Percentiles rank a stretch among this genome's conserved stretches.
phyloP scores from a whole-genome alignment of 2,329 filamentous ascomycete species.

The Sarocladium oryzae region DNA sequence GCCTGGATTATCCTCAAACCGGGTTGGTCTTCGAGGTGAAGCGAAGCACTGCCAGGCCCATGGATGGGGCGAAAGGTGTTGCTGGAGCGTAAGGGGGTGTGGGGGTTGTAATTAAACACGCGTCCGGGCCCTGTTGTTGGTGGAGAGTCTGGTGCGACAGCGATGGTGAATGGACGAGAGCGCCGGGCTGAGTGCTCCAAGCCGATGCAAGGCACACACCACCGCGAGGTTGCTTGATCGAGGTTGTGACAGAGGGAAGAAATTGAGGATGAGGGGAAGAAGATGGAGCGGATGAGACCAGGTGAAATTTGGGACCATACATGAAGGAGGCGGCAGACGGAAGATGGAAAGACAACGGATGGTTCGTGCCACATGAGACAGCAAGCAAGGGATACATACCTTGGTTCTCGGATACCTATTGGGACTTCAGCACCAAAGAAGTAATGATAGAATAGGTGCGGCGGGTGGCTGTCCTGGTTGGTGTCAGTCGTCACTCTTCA shows the following conservation, averaged over 20 bases:
- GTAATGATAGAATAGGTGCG: not conserved
- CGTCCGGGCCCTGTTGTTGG: conserved; percentile 16
- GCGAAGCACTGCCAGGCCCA: conserved; percentile 5
- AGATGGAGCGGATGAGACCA: not conserved
- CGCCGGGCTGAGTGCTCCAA: not conserved
- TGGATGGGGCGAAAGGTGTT: conserved; percentile 1
- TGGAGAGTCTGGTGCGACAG: not conserved
- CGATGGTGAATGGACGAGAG: not conserved
- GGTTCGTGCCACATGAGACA: conserved; percentile 4
- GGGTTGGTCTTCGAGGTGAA: not conserved
- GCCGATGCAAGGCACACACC: conserved; percentile 2
- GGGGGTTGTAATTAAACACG: conserved; percentile 27
- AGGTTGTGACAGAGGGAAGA: not conserved
- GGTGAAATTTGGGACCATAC: too few species aligned
- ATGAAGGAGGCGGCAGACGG: too few species aligned
- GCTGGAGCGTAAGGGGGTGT: conserved; percentile 9
- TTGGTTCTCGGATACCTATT: too few species aligned
- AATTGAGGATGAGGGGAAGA: not conserved
- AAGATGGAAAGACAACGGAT: not conserved
- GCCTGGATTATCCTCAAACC: not conserved
- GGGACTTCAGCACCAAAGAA: not conserved
- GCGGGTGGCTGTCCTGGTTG: not conserved
- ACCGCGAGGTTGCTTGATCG: not conserved
- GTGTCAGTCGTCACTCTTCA: not conserved
- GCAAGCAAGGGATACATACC: not conserved